Evolutionary conservation across 2,329 filamentous ascomycete genomes (phyloP).

Genomic region (Waltergamsia citrina): DNA sequence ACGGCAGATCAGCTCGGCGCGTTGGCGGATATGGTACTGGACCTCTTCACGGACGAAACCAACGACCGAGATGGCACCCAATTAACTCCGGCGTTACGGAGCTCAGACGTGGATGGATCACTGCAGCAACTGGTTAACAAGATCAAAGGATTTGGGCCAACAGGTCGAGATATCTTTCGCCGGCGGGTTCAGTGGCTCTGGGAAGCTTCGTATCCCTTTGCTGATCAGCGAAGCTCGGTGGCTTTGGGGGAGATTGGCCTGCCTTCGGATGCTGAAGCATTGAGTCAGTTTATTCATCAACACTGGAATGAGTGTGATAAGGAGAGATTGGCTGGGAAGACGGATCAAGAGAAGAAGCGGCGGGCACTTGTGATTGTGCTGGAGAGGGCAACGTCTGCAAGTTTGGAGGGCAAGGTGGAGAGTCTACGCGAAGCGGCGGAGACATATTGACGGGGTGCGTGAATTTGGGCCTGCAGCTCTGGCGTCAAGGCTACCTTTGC

Average conservation of each 20-base stretch:
- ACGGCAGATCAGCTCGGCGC: slow-evolving; percentile 26
- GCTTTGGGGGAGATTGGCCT: slow-evolving; percentile 7
- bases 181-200: slow-evolving; percentile 3
- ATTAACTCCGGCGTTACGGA: not conserved
- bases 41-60: not conserved
- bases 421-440: slow-evolving; percentile 1
- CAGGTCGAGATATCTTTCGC: not conserved
- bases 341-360: slow-evolving; percentile 1
- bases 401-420: slow-evolving; percentile 1
- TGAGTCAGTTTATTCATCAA: not conserved
- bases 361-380: slow-evolving; percentile 1
- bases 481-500: too few relatives aligned
- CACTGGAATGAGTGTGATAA: not conserved
- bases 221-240: slow-evolving; percentile 4
- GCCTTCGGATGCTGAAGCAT: slow-evolving; percentile 1
- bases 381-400: slow-evolving; percentile 1
- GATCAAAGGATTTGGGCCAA: slow-evolving; percentile 2
- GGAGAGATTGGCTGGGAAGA: not conserved
- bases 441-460: not conserved
- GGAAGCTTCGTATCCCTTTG: slow-evolving; percentile 1
- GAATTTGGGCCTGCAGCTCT: too few relatives aligned
- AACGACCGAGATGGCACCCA: not conserved
- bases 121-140: not conserved
- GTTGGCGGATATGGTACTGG: not conserved
- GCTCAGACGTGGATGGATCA: not conserved